Conservation (phyloP, 139 green algal genomes). For the Asterochloris erici region DNA sequence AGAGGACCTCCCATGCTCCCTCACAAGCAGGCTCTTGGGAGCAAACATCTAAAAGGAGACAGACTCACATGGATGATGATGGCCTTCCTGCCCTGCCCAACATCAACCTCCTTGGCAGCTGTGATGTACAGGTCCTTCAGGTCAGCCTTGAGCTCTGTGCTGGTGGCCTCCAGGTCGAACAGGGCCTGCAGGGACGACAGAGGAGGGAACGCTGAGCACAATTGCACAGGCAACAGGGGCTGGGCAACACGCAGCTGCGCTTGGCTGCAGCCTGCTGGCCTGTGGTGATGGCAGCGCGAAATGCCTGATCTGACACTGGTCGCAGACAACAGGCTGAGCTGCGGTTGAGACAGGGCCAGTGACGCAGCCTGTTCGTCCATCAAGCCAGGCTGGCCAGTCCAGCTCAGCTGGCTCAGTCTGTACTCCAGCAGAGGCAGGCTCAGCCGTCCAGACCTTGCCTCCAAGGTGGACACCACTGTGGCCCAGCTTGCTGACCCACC, state of each 20-base stretch:
- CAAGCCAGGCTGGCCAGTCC: too few relatives aligned
- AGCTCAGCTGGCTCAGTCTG: too few relatives aligned
- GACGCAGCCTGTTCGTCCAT: too few relatives aligned
- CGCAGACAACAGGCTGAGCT: not conserved
- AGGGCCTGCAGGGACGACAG: slow-evolving; percentile 75
- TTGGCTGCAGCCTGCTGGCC: not conserved
- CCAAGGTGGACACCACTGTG: too few relatives aligned
- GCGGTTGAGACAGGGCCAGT: not conserved
- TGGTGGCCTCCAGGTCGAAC: slow-evolving; percentile 99
- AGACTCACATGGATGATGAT: slow-evolving; percentile 90
- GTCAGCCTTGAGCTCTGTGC: slow-evolving; percentile 96
- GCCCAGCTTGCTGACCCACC: not conserved
- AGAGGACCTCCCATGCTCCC: not conserved
- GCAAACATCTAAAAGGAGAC: not conserved
- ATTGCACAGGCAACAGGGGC: too few relatives aligned
- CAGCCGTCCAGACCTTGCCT: too few relatives aligned
- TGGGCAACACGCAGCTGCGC: not conserved
- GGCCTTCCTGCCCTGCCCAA: slow-evolving; percentile 83
- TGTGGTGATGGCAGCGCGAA: not conserved
- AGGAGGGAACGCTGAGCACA: not conserved
- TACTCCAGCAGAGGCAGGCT: not conserved
- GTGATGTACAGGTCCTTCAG: slow-evolving; percentile 98
- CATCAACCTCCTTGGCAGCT: slow-evolving; percentile 89
- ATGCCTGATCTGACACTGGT: not conserved
- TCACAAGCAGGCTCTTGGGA: not conserved